These are phyloP conservation scores for Termitomyces sp. DNA, from an alignment of 768 basidiomycete species.

Conservation along the genomic window DNA sequence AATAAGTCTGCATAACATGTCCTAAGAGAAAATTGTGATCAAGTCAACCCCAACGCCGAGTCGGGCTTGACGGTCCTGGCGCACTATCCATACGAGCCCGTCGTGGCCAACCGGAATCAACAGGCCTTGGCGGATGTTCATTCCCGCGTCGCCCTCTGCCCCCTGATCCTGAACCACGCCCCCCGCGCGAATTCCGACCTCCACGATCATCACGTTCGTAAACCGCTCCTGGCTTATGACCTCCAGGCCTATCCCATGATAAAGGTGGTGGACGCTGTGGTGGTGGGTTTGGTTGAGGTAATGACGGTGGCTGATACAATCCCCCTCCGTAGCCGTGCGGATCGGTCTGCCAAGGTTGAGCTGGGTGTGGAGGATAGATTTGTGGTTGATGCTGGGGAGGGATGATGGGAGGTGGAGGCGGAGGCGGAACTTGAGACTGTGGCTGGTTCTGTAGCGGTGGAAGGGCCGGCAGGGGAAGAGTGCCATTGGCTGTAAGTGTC, in stretches of 20 bases:
- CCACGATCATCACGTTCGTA: constrained; percentile 30
- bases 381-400: constrained; percentile 20
- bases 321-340: constrained; percentile 8
- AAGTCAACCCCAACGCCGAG: constrained; percentile 6
- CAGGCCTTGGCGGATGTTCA: constrained; percentile 27
- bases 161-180: constrained; percentile 7
- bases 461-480: constrained; percentile 20
- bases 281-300: constrained; percentile 9
- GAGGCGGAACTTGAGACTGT: constrained; percentile 8
- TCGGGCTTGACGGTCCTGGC: constrained; percentile 18
- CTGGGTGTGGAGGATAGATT: constrained; percentile 14
- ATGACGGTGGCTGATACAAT: constrained; percentile 12
- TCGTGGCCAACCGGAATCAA: constrained; percentile 59
- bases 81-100: constrained; percentile 25
- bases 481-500: constrained; percentile 41
- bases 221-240: constrained; percentile 17
- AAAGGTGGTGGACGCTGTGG: constrained; percentile 20
- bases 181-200: constrained; percentile 27
- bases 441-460: constrained; percentile 8
- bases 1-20: background rate
- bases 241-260: constrained; percentile 20
- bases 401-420: constrained; percentile 9
- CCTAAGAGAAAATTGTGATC: background rate
- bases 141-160: constrained; percentile 28
- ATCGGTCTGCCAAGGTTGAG: constrained; percentile 10